Base-by-base conservation (phyloP, 177 flowering plant species). In the Tripterygium wilfordii region DNA sequence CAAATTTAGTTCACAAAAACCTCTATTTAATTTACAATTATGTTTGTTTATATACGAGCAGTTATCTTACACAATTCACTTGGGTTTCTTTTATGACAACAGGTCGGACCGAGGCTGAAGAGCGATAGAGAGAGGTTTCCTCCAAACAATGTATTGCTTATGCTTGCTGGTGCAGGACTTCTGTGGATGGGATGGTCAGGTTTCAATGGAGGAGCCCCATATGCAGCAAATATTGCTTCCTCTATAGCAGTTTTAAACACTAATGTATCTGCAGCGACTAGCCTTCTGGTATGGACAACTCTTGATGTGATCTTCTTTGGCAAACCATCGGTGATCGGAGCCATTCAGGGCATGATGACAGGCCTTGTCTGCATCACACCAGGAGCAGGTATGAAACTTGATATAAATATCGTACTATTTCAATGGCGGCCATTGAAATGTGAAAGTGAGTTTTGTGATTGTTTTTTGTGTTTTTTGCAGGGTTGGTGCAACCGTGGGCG, bases 121-220 rank as follows among this genome's bases (percentile, higher is more conserved):
- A 59, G 68, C 21, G 94, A 84, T 35, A 64, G 83, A 45, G 88
- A 84, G 60, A 75, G 88, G 56, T 81, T 79, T 22, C 67, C 83
- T 0, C 94, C 88, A 0, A 85, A 85, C 64, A 85, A 82, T 49
- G 77, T 85, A 8, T 35, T 82, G 67, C 69, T 82, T 0, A 77
- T 74, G 86, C 69, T 85, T 0, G 75, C 82, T 5, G 94, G 94
- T 0, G 86, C 86, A 0, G 94, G 94, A 48, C 67, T 85, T 9
- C 57, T 85, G 21, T 85, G 94, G 94, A 85, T 85, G 84, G 94
- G 94, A 4, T 85, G 94, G 94, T 77, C 86, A 0, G 94, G 94
- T 5, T 85, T 85, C 68, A 85, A 85, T 27, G 94, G 94, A 2
- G 94, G 94, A 0, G 80, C 85, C 0, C 94, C 94, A 0, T 73